Percentiles rank a stretch among this genome's conserved stretches.
These are phyloP conservation scores for Cytospora paraplurivora DNA, from an alignment of 2,329 filamentous ascomycete species.

Conservation along the genomic window DNA sequence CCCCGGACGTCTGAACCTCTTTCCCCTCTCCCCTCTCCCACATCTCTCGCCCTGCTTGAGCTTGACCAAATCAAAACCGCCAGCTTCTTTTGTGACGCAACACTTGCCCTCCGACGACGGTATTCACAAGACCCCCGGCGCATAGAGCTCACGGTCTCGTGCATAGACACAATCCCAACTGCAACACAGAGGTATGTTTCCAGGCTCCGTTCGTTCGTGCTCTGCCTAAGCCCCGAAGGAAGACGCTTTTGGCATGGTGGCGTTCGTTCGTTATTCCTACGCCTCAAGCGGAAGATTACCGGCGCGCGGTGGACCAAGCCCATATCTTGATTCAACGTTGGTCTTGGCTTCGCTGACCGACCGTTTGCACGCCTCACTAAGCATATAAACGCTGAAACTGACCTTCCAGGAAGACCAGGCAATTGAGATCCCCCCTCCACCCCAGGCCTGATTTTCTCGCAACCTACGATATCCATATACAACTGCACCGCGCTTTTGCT, in stretches of 20 bases:
- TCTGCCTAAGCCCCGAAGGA: background rate
- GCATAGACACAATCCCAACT: background rate
- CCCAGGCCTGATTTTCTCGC: background rate
- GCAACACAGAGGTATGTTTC: constrained; percentile 12
- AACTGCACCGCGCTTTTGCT: constrained; percentile 27
- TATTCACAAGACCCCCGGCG: constrained; percentile 1
- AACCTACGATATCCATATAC: constrained; percentile 6
- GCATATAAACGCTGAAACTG: constrained; percentile 11
- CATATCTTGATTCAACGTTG: constrained; percentile 6
- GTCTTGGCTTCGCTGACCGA: constrained; percentile 6
- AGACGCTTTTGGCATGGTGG: background rate
- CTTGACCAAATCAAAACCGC: constrained; percentile 14
- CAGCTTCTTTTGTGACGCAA: constrained; percentile 1
- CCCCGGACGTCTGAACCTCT: constrained; percentile 16
- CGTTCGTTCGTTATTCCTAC: background rate
- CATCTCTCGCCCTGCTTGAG: constrained; percentile 12
- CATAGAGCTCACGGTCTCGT: constrained; percentile 10
- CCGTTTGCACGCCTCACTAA: constrained; percentile 4
- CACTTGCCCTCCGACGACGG: background rate
- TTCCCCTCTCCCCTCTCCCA: constrained; percentile 1
- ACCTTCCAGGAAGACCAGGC: constrained; percentile 11
- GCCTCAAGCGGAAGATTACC: background rate
- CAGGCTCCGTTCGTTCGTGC: background rate
- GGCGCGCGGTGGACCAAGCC: constrained; percentile 3
- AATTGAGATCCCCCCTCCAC: constrained; percentile 7